A percentile compares a stretch with the other conserved stretches of the same genome.
phyloP scores from a whole-genome alignment of 768 basidiomycete genomes.

The Suillus subalutaceus region DNA sequence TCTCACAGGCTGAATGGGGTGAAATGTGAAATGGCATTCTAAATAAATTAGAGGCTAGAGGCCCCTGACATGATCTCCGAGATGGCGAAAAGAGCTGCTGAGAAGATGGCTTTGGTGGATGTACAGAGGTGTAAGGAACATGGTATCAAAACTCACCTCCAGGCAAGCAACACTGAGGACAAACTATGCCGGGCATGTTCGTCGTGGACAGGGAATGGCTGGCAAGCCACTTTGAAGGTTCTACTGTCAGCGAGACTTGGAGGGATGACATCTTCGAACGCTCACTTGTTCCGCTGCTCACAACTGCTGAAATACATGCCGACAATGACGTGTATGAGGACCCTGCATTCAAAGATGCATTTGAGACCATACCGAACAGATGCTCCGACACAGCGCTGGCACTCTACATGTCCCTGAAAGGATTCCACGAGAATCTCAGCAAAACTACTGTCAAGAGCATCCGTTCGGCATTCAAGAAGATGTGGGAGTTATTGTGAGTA shows the following conservation, averaged over 20 bases:
- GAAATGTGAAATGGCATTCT: not conserved
- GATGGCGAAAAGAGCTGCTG: not conserved
- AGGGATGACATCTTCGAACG: not conserved
- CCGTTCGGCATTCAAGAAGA: slow-evolving; percentile 9
- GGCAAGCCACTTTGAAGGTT: not conserved
- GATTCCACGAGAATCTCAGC: slow-evolving; percentile 1
- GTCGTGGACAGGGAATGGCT: slow-evolving; percentile 7
- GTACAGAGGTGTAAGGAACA: slow-evolving; percentile 6
- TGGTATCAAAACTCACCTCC: slow-evolving; percentile 8
- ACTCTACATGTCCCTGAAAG: slow-evolving; percentile 5
- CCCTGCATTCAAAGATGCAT: not conserved
- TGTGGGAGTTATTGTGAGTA: slow-evolving; percentile 11
- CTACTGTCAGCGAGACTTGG: not conserved
- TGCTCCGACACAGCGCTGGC: slow-evolving; percentile 4
- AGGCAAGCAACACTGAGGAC: slow-evolving; percentile 2
- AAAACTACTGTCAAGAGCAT: slow-evolving; percentile 8
- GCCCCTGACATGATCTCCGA: not conserved
- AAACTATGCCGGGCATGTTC: slow-evolving; percentile 10
- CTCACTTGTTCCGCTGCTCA: not conserved
- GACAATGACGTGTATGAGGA: slow-evolving; percentile 1
- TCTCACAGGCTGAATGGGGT: not conserved
- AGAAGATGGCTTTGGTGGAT: not conserved
- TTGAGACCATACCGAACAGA: not conserved
- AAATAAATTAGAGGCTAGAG: not conserved
- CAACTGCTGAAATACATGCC: not conserved